Evolutionary conservation across 495 filamentous ascomycete genomes (phyloP).

Genomic region (Monascus purpureus): DNA sequence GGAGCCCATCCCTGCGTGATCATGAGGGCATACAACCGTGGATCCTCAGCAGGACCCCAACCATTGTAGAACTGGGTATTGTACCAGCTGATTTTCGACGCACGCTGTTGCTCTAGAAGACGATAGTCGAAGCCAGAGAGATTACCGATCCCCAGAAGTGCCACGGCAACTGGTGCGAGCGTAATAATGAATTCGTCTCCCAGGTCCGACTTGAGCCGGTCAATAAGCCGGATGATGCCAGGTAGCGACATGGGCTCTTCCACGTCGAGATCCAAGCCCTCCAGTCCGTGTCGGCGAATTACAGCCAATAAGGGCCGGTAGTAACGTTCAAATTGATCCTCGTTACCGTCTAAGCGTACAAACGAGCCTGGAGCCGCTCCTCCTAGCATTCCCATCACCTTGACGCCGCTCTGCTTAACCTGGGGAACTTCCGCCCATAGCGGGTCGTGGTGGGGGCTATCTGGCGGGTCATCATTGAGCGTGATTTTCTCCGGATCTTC

Average conservation of each 20-base stretch:
- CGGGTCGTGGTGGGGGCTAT: slow-evolving; percentile 37
- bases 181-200: slow-evolving; percentile 60
- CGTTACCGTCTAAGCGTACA: slow-evolving; percentile 43
- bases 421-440: slow-evolving; percentile 60
- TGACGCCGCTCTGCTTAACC: slow-evolving; percentile 50
- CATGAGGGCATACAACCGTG: slow-evolving; percentile 48
- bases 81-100: slow-evolving; percentile 59
- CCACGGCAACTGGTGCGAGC: slow-evolving; percentile 64
- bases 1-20: slow-evolving; percentile 50
- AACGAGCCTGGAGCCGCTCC: slow-evolving; percentile 64
- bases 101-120: slow-evolving; percentile 48
- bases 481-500: slow-evolving; percentile 42
- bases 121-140: slow-evolving; percentile 66
- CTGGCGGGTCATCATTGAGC: slow-evolving; percentile 60
- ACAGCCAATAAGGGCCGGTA: slow-evolving; percentile 50
- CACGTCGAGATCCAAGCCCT: slow-evolving; percentile 74
- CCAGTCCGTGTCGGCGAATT: slow-evolving; percentile 40
- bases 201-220: slow-evolving; percentile 57
- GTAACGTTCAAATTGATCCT: slow-evolving; percentile 46
- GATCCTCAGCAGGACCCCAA: slow-evolving; percentile 50
- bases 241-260: slow-evolving; percentile 60
- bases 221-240: slow-evolving; percentile 59
- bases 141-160: slow-evolving; percentile 43
- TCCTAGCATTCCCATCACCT: slow-evolving; percentile 70
- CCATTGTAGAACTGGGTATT: slow-evolving; percentile 79